These are phyloP conservation scores for Kazachstania kunashirensis DNA, from an alignment of 805 yeast genomes.

Conservation along the genomic window DNA sequence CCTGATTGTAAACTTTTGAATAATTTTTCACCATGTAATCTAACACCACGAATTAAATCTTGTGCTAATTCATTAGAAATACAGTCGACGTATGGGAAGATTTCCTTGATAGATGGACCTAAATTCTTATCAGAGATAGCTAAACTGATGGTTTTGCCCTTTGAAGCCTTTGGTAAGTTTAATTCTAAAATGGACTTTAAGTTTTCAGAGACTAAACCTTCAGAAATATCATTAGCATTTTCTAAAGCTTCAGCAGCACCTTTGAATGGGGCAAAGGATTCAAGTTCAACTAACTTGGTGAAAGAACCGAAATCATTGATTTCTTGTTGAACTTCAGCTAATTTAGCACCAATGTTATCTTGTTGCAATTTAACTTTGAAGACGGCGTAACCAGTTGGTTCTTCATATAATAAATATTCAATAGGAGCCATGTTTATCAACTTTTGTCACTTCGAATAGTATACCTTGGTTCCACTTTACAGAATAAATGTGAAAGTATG, in stretches of 20 bases:
- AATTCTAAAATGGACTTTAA: slow-evolving; percentile 82
- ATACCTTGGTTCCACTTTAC: no score
- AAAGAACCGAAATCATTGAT: slow-evolving; percentile 76
- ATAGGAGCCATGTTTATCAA: slow-evolving; percentile 51
- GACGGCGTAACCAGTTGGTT: slow-evolving; percentile 96
- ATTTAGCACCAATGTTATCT: slow-evolving; percentile 84
- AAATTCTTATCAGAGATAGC: slow-evolving; percentile 92
- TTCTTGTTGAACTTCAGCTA: slow-evolving; percentile 90
- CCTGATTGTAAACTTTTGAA: slow-evolving; percentile 88
- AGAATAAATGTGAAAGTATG: no score
- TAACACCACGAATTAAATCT: slow-evolving; percentile 89
- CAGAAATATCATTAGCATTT: slow-evolving; percentile 95
- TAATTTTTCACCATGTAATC: slow-evolving; percentile 81
- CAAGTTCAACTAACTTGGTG: slow-evolving; percentile 86
- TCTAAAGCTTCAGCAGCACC: slow-evolving; percentile 99
- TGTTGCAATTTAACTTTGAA: slow-evolving; percentile 91
- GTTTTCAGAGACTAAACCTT: slow-evolving; percentile 90
- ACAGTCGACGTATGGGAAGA: slow-evolving; percentile 82
- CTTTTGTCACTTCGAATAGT: no score
- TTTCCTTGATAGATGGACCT: slow-evolving; percentile 94
- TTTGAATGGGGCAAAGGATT: slow-evolving; percentile 95
- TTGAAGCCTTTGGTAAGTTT: slow-evolving; percentile 72
- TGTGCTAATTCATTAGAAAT: slow-evolving; percentile 85
- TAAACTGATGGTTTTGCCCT: slow-evolving; percentile 54
- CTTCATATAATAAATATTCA: slow-evolving; percentile 92